Base-by-base conservation (phyloP, 2,329 filamentous ascomycete species). In the Paecilomyces fulvus region DNA sequence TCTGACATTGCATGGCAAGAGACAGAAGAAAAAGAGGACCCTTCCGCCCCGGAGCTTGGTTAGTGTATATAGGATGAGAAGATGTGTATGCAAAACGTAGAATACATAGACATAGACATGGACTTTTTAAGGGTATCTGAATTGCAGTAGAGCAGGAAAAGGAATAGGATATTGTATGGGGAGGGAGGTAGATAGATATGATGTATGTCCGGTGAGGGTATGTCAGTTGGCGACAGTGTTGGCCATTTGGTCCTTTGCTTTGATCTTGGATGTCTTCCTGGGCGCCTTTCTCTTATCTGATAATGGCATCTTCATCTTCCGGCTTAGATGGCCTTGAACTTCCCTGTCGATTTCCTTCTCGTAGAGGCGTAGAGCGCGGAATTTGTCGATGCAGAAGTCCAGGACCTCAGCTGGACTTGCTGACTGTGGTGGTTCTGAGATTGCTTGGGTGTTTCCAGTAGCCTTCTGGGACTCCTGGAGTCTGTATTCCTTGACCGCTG, bases 331-430 rank as follows among this genome's bases (percentile, higher is more conserved):
- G 1, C 69, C 70, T 4, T 68, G 64, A 1, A 71, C 59, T 54
- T 75, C 73, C 10, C 65, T 60, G 23, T 72, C 66, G 49, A 73
- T 67, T 30, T 71, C 65, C 7, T 65, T 57, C 17, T 66, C 62
- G 0, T 62, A 59, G 30, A 72, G 60, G 5, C 64, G 63, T 20
- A 69, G 59, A 12, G 58, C 55, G 10, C 67, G 56, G 58, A 72
- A 74, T 51, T 64, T 64, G 28, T 59, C 54, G 9, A 69, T 66
- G 60, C 71, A 72, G 59, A 69, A 73, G 51, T 68, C 64, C 4
- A 75, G 64, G 3, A 69, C 61, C 3, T 59, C 54, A 23, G 63
- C 61, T 1, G 62, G 50, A 3, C 11, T 43, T 49, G 54, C 48
- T 49, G 11, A 56, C 23, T 20, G 30, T 14, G 14, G 2, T 9